Conservation (phyloP, 441 rosid species). For the Dalechampia spathulata region DNA sequence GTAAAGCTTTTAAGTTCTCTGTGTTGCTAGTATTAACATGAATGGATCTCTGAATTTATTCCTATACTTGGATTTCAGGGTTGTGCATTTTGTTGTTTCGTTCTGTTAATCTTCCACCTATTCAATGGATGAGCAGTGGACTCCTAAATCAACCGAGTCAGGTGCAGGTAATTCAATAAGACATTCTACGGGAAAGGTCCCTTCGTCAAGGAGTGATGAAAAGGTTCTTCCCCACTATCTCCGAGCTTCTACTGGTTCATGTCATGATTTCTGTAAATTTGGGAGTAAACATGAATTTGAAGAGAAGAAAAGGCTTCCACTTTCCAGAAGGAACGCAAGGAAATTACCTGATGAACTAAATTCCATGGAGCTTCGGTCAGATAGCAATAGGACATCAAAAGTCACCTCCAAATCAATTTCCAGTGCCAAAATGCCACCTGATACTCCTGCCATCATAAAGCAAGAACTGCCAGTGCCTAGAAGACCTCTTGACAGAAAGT, state of each 20-base stretch:
- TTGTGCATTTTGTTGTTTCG: slow-evolving; percentile 4
- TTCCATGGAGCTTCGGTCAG: slow-evolving; percentile 20
- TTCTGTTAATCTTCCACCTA: slow-evolving; percentile 17
- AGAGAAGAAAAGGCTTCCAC: slow-evolving; percentile 32
- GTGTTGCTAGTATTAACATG: background rate
- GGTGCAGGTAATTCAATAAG: slow-evolving; percentile 34
- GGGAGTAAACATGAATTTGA: slow-evolving; percentile 45
- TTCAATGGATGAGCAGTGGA: slow-evolving; percentile 49
- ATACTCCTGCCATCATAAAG: slow-evolving; percentile 23
- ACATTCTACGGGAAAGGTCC: slow-evolving; percentile 33
- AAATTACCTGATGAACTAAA: slow-evolving; percentile 22
- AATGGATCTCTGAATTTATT: background rate
- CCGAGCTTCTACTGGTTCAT: slow-evolving; percentile 67
- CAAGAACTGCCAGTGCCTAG: slow-evolving; percentile 20
- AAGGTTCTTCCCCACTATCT: slow-evolving; percentile 49
- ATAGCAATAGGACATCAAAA: slow-evolving; percentile 24
- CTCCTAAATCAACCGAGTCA: slow-evolving; percentile 24
- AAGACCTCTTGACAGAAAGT: slow-evolving; percentile 11
- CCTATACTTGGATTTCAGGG: slow-evolving; percentile 14
- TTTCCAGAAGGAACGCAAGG: slow-evolving; percentile 27
- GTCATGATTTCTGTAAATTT: slow-evolving; percentile 80
- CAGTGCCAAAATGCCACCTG: slow-evolving; percentile 12
- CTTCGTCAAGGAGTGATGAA: slow-evolving; percentile 26
- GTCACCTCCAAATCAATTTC: slow-evolving; percentile 20
- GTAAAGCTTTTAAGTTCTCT: slow-evolving; percentile 5